Base-by-base conservation (phyloP, 208 protist genomes). In the Leishmania arabica region DNA sequence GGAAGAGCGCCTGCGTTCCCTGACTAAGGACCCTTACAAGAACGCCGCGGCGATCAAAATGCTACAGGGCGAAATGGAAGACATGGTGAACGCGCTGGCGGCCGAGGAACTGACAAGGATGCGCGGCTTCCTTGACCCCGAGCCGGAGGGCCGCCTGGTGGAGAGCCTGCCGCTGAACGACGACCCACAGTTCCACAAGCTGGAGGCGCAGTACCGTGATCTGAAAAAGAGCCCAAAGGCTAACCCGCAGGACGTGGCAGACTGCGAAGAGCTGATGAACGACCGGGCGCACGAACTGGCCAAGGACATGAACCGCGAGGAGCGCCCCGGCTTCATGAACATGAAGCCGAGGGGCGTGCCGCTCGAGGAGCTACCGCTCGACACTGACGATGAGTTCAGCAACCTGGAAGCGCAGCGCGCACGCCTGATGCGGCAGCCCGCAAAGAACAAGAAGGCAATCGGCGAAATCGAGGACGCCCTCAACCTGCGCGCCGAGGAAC, bases 241-340 rank as follows among this genome's bases (percentile, higher is more conserved):
- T 64, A 95, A 95, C 69, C 82, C 73, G 47, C 80, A 93, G 81
- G 84, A 85, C 60, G 77, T 95, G 58, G 87, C 87, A 45, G 92
- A 93, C 68, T 78, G 95, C 19, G 88, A 95, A 85, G 91, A 95
- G 77, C 78, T 91, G 31, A 93, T 96, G 90, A 95, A 95, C 81
- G 89, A 92, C 76, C 90, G 90, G 68, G 90, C 91, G 49, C 83
- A 93, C 75, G 81, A 93, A 77, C 82, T 96, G 47, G 90, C 91
- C 37, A 90, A 95, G 83, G 88, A 85, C 56, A 91, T 95, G 79
- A 90, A 93, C 70, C 87, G 85, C 27, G 84, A 88, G 49, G 92
- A 96, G 56, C 91, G 94, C 17, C 73, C 87, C 24, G 84, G 86
- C 45, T 96, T 88, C 78, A 79, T 97, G 75, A 84, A 89, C 51